phyloP scores from a whole-genome alignment of 805 yeast species.

The Priceomyces melissophilus region DNA sequence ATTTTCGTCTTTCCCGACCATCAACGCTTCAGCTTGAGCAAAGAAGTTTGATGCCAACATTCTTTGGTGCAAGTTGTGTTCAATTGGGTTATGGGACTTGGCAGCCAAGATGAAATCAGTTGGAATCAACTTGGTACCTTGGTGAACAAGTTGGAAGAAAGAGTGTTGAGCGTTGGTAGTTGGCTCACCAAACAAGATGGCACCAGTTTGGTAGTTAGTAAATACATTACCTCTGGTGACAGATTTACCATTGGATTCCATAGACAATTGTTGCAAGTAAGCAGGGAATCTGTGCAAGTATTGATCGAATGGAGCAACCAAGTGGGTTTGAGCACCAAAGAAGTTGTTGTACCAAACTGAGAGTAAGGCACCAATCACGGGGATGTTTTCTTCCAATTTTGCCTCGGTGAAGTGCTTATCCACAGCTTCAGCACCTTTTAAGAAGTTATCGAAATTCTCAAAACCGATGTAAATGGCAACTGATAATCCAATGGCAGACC shows the following conservation, averaged over 20 bases:
- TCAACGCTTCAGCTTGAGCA: slow-evolving; percentile 96
- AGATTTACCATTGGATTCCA: slow-evolving; percentile 99
- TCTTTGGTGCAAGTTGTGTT: slow-evolving; percentile 88
- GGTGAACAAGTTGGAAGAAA: slow-evolving; percentile 98
- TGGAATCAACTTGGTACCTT: slow-evolving; percentile 97
- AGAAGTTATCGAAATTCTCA: slow-evolving; percentile 87
- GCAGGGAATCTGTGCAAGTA: slow-evolving; percentile 99
- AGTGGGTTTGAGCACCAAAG: slow-evolving; percentile 96
- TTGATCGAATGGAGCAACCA: slow-evolving; percentile 98
- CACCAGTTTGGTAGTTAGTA: slow-evolving; percentile 93
- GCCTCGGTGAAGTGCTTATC: slow-evolving; percentile 85
- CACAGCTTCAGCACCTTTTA: slow-evolving; percentile 97
- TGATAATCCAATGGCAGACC: slow-evolving; percentile 98
- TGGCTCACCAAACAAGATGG: slow-evolving; percentile 96
- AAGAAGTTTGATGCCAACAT: slow-evolving; percentile 99
- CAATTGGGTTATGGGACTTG: slow-evolving; percentile 96
- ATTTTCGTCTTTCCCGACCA: slow-evolving; percentile 88
- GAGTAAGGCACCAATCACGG: slow-evolving; percentile 87
- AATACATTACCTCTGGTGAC: slow-evolving; percentile 89
- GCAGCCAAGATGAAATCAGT: slow-evolving; percentile 97
- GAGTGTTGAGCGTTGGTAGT: slow-evolving; percentile 99
- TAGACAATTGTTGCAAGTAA: slow-evolving; percentile 94
- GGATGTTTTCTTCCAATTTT: slow-evolving; percentile 88
- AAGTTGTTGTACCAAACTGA: slow-evolving; percentile 99
- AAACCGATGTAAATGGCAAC: slow-evolving; percentile 93